Percentiles rank a stretch among this genome's conserved stretches.
Conservation (phyloP, 176 grass and related monocot genomes). For the Calamus simplicifolius region DNA sequence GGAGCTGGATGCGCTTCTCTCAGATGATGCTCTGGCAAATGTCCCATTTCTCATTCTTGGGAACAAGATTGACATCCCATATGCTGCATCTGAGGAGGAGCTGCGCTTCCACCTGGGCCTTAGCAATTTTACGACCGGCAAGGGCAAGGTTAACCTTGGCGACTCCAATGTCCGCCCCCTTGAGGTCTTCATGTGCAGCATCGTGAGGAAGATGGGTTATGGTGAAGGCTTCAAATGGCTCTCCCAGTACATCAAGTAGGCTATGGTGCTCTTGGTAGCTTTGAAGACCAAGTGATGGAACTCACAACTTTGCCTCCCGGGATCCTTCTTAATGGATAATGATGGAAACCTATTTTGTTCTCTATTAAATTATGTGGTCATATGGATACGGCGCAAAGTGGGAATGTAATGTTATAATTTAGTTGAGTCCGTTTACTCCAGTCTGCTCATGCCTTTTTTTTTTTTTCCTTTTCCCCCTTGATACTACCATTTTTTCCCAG, state of each 20-base stretch:
- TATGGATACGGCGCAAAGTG: no score
- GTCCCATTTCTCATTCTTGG: slow-evolving; percentile 76
- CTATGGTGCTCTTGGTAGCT: no score
- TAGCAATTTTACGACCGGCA: slow-evolving; percentile 73
- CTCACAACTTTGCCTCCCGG: no score
- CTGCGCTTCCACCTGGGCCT: slow-evolving; percentile 62
- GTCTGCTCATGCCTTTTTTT: no score
- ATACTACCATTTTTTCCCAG: no score
- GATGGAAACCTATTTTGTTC: no score
- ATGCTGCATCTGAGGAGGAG: slow-evolving; percentile 56
- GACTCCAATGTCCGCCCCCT: slow-evolving; percentile 65
- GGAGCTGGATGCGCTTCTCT: slow-evolving; percentile 67
- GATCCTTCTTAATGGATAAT: no score
- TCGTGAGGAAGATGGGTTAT: slow-evolving; percentile 86
- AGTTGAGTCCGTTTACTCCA: no score
- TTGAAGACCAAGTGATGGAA: no score
- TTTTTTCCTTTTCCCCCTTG: no score
- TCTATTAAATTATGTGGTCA: no score
- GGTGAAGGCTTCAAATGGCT: slow-evolving; percentile 82
- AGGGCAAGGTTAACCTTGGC: slow-evolving; percentile 56
- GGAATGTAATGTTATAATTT: no score
- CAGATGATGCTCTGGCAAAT: slow-evolving; percentile 43
- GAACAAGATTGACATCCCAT: slow-evolving; percentile 84
- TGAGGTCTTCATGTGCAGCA: slow-evolving; percentile 87
- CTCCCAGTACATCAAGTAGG: slow-evolving; percentile 76